phyloP scores from a whole-genome alignment of 345 rosid genomes.

The Salix caprea region DNA sequence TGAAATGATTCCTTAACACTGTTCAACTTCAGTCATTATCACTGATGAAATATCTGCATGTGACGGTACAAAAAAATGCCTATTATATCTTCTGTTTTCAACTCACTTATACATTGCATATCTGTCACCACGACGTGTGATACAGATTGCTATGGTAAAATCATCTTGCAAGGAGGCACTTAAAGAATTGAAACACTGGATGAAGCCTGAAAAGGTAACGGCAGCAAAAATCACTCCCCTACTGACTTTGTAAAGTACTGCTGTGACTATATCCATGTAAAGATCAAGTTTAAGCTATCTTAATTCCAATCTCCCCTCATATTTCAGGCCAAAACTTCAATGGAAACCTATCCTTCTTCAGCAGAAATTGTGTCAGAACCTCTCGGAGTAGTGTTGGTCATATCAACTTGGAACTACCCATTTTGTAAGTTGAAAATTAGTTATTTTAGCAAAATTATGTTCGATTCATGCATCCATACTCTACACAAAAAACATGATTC shows the following conservation, averaged over 20 bases:
- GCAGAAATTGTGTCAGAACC: conserved; percentile 85
- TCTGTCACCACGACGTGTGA: not conserved
- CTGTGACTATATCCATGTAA: too few species aligned
- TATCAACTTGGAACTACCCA: conserved; percentile 86
- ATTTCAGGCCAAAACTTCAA: conserved; percentile 63
- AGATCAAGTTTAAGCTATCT: not conserved
- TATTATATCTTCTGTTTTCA: too few species aligned
- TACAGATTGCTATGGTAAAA: conserved; percentile 57
- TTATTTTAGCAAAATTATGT: not conserved
- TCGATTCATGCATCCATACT: not conserved
- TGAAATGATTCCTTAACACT: not conserved
- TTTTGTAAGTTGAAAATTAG: conserved; percentile 43
- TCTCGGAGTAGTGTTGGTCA: conserved; percentile 67
- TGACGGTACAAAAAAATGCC: not conserved
- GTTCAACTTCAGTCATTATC: not conserved
- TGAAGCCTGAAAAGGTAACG: conserved; percentile 68
- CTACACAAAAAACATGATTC: not conserved
- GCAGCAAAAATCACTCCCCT: not conserved
- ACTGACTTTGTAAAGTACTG: not conserved
- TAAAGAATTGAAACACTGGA: conserved; percentile 65
- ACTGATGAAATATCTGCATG: not conserved
- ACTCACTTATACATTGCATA: not conserved
- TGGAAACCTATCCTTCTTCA: conserved; percentile 68
- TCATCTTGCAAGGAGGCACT: conserved; percentile 57
- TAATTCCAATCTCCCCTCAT: not conserved